Base-by-base conservation (phyloP, 2,329 filamentous ascomycete genomes). In the Aspergillus sp. region DNA sequence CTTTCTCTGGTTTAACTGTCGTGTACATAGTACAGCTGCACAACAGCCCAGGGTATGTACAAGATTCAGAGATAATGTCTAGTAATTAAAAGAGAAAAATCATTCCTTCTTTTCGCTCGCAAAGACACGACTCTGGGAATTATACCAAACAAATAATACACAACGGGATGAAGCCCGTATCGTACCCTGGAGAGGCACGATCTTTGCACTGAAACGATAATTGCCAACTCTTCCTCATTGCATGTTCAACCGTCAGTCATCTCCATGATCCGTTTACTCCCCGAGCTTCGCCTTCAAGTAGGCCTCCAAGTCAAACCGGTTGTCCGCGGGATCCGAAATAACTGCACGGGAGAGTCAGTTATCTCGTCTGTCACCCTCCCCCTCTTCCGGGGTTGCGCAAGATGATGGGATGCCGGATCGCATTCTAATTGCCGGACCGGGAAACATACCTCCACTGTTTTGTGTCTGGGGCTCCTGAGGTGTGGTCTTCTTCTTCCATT, bases 261-360 rank as follows among this genome's bases (percentile, higher is more conserved):
- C 37, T 39, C 46, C 61, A 56, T 65, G 68, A 58, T 59, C 58
- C 41, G 48, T 53, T 39, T 39, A 39, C 58, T 76, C 74, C 44
- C 69, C 72, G 46, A 71, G 70, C 60, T 89, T 73, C 61, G 81
- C 77, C 63, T 82, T 80, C 70, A 95, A 74, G 71, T 82, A 88
- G 60, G 86, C 84, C 78, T 97, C 91, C 60, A 97, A 79, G 69
- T 98, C 90, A 75, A 97, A 97, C 66, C 90, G 88, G 66, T 90
- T 83, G 75, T 93, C 83, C 66, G 85, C 82, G 52, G 85, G 85
- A 74, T 97, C 85, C 66, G 82, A 77, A 69, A 85, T 80, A 57
- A 84, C 84, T 88, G 63, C 41, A 46, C 41, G 22, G 30, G 17
- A 19, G 10, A 39, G 20, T 45, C 25, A 42, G 48, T 63, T 52